Evolutionary conservation across 345 rosid genomes (phyloP).

Genomic region (Crucihimalaya himalaica): DNA sequence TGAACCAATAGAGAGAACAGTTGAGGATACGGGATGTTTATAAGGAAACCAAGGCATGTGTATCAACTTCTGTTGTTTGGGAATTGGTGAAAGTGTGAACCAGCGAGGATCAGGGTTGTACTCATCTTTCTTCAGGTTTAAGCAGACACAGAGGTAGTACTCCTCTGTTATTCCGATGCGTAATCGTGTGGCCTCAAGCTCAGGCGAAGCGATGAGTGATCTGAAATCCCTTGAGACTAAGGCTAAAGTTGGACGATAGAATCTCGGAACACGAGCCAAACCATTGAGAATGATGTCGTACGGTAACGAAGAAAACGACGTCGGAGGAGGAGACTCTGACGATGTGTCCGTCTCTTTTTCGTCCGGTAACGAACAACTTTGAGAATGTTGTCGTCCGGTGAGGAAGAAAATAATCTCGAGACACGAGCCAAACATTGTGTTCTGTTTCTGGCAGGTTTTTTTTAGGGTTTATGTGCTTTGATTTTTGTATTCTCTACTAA

Average conservation of each 20-base stretch:
- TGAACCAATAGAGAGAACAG: constrained; percentile 48
- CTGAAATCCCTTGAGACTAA: neutral
- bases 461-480: too few species aligned
- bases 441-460: too few species aligned
- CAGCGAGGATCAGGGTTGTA: neutral
- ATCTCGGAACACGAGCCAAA: too few species aligned
- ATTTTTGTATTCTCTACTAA: too few species aligned
- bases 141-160: constrained; percentile 16
- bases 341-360: too few species aligned
- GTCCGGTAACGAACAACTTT: too few species aligned
- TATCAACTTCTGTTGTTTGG: constrained; percentile 33
- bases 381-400: too few species aligned
- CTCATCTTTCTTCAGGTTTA: neutral
- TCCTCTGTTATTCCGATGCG: neutral
- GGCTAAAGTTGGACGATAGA: neutral
- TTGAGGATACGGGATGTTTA: constrained; percentile 43
- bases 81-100: neutral
- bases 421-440: too few species aligned
- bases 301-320: too few species aligned
- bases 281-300: too few species aligned
- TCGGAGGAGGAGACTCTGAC: too few species aligned
- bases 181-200: constrained; percentile 38
- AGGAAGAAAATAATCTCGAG: too few species aligned
- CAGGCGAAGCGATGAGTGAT: constrained; percentile 45
- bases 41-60: constrained; percentile 48